Conservation (phyloP, 108 stramenopile genomes). For the Cyclotella atomus region DNA sequence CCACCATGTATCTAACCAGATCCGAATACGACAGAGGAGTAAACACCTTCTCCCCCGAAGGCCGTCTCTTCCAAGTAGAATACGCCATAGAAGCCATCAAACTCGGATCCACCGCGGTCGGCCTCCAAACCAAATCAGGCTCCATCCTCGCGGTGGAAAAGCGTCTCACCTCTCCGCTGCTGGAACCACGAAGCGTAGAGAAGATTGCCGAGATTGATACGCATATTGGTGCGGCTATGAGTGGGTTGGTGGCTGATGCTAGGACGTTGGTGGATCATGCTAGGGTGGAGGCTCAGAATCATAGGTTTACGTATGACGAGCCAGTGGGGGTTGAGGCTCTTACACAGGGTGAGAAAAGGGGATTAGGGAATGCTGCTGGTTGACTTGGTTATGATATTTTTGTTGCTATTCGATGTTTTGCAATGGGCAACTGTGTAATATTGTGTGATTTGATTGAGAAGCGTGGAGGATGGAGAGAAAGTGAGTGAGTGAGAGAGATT, state of each 20-base stretch:
- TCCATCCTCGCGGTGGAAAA: conserved; percentile 98
- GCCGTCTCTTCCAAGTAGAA: conserved; percentile 99
- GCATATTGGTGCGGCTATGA: conserved; percentile 98
- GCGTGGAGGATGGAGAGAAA: too few relatives aligned
- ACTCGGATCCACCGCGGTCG: conserved; percentile 97
- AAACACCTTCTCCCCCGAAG: conserved; percentile 99
- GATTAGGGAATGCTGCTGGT: background rate
- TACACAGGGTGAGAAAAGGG: conserved; percentile 83
- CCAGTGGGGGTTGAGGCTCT: conserved; percentile 98
- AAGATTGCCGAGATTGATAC: conserved; percentile 98
- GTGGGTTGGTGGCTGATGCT: conserved; percentile 97
- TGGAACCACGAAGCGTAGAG: conserved; percentile 94
- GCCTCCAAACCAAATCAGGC: conserved; percentile 94
- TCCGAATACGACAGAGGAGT: conserved; percentile 99
- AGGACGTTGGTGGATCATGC: conserved; percentile 99
- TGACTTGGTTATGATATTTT: background rate
- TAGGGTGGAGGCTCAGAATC: conserved; percentile 99
- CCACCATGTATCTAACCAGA: conserved; percentile 91
- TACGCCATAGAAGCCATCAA: conserved; percentile 99
- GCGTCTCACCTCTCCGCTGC: conserved; percentile 90
- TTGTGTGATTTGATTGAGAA: too few relatives aligned
- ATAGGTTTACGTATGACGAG: conserved; percentile 98
- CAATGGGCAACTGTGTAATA: too few relatives aligned
- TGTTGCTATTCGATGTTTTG: too few relatives aligned
- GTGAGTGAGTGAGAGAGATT: too few relatives aligned